A percentile compares a stretch with the other conserved stretches of the same genome.
These are phyloP conservation scores for Sinapis alba DNA, from an alignment of 441 rosid species.

Conservation along the genomic window DNA sequence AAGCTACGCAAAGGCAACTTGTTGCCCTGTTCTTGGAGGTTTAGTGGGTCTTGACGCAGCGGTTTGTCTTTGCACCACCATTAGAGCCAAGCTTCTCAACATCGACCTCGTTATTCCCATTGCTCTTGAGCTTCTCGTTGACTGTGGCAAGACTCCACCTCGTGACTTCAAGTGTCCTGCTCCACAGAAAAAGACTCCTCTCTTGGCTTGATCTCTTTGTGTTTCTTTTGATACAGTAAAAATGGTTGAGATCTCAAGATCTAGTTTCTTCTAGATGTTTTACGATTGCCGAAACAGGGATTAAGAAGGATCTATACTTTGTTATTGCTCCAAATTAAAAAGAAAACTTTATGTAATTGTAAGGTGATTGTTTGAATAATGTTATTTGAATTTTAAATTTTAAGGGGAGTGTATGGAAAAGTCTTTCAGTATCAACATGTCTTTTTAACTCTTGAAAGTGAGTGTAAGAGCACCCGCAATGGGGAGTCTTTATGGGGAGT, in stretches of 20 bases:
- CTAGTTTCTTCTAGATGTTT: slow-evolving; percentile 10
- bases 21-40: slow-evolving; percentile 74
- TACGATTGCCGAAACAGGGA: not conserved
- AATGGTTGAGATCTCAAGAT: not conserved
- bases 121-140: slow-evolving; percentile 68
- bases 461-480: no score
- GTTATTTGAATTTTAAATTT: not conserved
- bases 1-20: slow-evolving; percentile 52
- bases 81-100: slow-evolving; percentile 68
- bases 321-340: not conserved
- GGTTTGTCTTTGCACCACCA: slow-evolving; percentile 78
- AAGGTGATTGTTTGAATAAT: slow-evolving; percentile 20
- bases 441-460: not conserved
- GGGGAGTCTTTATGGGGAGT: no score
- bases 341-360: slow-evolving; percentile 5
- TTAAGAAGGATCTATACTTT: not conserved
- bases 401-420: not conserved
- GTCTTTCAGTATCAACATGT: not conserved
- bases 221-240: slow-evolving; percentile 2
- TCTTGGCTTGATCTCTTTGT: slow-evolving; percentile 10
- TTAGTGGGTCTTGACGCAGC: slow-evolving; percentile 76
- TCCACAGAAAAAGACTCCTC: not conserved
- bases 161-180: slow-evolving; percentile 54
- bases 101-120: slow-evolving; percentile 59
- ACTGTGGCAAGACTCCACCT: slow-evolving; percentile 77